Conservation (phyloP, 2,329 filamentous ascomycete species). For the Neonectria coccinea region DNA sequence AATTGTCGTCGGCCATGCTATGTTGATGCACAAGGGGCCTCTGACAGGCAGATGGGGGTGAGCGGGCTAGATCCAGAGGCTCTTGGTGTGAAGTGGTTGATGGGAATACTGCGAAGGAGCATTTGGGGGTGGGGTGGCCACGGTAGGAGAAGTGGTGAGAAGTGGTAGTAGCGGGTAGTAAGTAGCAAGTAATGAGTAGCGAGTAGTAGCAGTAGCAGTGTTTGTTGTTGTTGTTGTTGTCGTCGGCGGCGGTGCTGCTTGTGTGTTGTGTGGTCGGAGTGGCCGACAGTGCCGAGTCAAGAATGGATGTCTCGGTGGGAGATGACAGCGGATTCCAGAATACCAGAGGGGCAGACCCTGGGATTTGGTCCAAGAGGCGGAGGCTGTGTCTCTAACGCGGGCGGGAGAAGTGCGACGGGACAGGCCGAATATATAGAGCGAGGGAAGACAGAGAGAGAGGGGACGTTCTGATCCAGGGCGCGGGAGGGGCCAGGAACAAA, state of each 20-base stretch:
- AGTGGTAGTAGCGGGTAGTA: slow-evolving; percentile 2
- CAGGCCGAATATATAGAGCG: slow-evolving; percentile 43
- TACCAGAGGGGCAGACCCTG: slow-evolving; percentile 40
- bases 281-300: slow-evolving; percentile 36
- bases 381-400: slow-evolving; percentile 39
- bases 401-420: slow-evolving; percentile 39
- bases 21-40: slow-evolving; percentile 45
- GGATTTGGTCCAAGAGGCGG: slow-evolving; percentile 32
- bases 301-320: slow-evolving; percentile 44
- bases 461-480: slow-evolving; percentile 20
- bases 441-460: slow-evolving; percentile 11
- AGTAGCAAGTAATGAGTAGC: not conserved
- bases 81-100: slow-evolving; percentile 22
- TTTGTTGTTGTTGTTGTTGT: slow-evolving; percentile 19
- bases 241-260: slow-evolving; percentile 15
- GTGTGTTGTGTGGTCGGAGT: slow-evolving; percentile 30
- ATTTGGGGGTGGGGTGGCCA: slow-evolving; percentile 35
- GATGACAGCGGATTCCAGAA: slow-evolving; percentile 44
- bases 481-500: slow-evolving; percentile 39
- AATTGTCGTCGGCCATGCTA: slow-evolving; percentile 56
- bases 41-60: slow-evolving; percentile 42
- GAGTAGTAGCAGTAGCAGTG: slow-evolving; percentile 2
- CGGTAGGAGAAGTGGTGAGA: slow-evolving; percentile 5
- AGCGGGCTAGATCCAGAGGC: slow-evolving; percentile 31
- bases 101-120: slow-evolving; percentile 34